Percentiles rank a stretch among this genome's conserved stretches.
phyloP scores from a whole-genome alignment of 2,329 filamentous ascomycete species.

The Piedraia hortae region DNA sequence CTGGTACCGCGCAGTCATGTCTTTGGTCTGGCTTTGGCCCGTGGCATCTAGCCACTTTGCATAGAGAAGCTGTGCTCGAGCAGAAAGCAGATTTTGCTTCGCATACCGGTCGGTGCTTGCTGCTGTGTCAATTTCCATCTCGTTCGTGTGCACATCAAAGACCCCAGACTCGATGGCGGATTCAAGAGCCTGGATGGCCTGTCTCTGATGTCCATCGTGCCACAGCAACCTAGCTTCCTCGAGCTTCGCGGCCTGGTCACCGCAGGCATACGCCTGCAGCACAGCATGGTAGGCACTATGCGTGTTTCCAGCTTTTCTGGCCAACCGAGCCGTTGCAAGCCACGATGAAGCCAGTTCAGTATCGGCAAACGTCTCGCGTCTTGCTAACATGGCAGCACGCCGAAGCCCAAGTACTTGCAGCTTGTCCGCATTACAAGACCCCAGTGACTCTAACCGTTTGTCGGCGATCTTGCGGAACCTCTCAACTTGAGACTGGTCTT shows the following conservation, averaged over 20 bases:
- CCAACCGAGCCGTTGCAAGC: conserved; percentile 61
- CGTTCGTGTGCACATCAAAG: conserved; percentile 27
- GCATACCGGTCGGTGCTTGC: conserved; percentile 16
- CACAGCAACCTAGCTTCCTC: conserved; percentile 83
- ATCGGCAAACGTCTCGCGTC: conserved; percentile 15
- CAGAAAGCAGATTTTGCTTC: conserved; percentile 33
- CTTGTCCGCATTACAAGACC: conserved; percentile 74
- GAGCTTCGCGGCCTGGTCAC: conserved; percentile 62
- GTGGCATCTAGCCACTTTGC: conserved; percentile 92
- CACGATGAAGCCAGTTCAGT: conserved; percentile 62
- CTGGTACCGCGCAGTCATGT: conserved; percentile 58
- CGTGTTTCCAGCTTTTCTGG: conserved; percentile 57
- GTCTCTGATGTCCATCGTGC: conserved; percentile 77
- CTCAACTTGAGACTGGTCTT: conserved; percentile 2
- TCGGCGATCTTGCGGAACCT: conserved; percentile 7
- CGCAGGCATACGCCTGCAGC: conserved; percentile 58
- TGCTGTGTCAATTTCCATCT: conserved; percentile 6
- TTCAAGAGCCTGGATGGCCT: conserved; percentile 77
- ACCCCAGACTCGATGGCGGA: conserved; percentile 58
- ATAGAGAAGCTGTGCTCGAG: conserved; percentile 58
- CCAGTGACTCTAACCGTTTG: conserved; percentile 62
- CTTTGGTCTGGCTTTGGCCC: conserved; percentile 69
- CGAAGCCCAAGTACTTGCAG: conserved; percentile 74
- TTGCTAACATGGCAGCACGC: conserved; percentile 43
- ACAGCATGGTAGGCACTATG: conserved; percentile 86